A percentile compares a stretch with the other conserved stretches of the same genome.
Conservation (phyloP, 108 stramenopile genomes). For the Nannochloropsis granulata region DNA sequence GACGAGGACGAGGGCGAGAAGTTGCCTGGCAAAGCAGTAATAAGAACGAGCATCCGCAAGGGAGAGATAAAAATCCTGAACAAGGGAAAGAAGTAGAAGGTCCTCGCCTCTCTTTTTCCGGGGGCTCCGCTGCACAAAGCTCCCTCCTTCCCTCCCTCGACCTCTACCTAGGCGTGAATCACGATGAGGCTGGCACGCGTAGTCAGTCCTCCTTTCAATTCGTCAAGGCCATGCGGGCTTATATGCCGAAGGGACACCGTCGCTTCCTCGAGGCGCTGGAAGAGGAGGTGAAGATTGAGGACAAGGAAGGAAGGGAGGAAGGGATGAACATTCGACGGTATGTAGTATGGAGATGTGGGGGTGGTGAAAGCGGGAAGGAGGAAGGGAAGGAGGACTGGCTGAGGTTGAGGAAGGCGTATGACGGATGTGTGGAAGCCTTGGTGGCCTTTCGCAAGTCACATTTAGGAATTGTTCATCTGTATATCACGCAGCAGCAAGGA, state of each 20-base stretch:
- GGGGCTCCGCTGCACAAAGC: conserved; percentile 25
- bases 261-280: conserved; percentile 10
- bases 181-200: not conserved
- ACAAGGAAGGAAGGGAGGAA: not conserved
- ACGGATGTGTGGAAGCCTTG: not conserved
- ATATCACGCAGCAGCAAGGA: conserved; percentile 19
- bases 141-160: conserved; percentile 19
- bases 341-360: not conserved
- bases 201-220: not conserved
- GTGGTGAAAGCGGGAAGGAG: not conserved
- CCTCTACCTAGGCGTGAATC: conserved; percentile 5
- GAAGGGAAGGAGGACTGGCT: not conserved
- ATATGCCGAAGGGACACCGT: conserved; percentile 24
- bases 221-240: conserved; percentile 9
- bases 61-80: not conserved
- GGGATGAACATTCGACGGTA: conserved; percentile 5
- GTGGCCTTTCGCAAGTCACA: conserved; percentile 9
- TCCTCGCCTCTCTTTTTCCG: not conserved
- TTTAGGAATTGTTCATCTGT: conserved; percentile 15
- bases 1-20: not conserved
- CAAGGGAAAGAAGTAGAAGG: not conserved
- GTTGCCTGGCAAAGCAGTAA: not conserved
- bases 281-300: not conserved
- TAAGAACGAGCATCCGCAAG: not conserved
- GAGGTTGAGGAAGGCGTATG: conserved; percentile 1